These are phyloP conservation scores for Pezicula neosporulosa DNA, from an alignment of 2,329 filamentous ascomycete species.

Conservation along the genomic window DNA sequence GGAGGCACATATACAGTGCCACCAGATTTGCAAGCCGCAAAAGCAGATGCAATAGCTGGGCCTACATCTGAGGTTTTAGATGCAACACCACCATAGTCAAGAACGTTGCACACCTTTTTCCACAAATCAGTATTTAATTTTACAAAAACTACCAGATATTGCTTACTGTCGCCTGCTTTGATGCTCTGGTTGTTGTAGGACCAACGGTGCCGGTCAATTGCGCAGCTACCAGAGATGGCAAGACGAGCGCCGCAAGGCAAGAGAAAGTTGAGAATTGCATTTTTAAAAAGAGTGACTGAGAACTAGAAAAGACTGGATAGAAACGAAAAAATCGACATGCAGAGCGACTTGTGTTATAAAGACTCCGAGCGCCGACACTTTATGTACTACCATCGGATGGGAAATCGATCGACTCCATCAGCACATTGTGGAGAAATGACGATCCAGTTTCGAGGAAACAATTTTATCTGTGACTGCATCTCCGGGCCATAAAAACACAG, in stretches of 20 bases:
- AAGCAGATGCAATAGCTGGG: slow-evolving; percentile 43
- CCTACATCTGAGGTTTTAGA: slow-evolving; percentile 49
- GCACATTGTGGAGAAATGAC: no score
- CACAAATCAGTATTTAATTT: no score
- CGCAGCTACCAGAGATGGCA: slow-evolving; percentile 24
- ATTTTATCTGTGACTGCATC: no score
- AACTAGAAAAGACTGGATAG: no score
- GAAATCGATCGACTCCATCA: no score
- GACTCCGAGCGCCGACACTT: no score
- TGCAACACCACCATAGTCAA: slow-evolving; percentile 47
- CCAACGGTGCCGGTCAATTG: slow-evolving; percentile 40
- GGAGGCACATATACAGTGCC: slow-evolving; percentile 32
- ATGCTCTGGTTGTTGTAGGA: slow-evolving; percentile 36
- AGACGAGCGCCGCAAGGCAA: slow-evolving; percentile 6
- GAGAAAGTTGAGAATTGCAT: slow-evolving; percentile 14
- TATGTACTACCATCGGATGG: no score
- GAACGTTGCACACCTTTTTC: slow-evolving; percentile 46
- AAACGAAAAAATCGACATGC: no score
- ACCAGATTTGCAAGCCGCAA: slow-evolving; percentile 45
- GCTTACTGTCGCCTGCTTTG: slow-evolving; percentile 32
- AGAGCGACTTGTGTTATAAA: no score
- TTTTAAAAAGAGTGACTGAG: background rate
- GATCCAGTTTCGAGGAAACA: no score
- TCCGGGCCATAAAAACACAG: no score
- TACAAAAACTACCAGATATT: no score